Conservation (phyloP, 108 stramenopile species). For the Cyclostephanos invisitatus region DNA sequence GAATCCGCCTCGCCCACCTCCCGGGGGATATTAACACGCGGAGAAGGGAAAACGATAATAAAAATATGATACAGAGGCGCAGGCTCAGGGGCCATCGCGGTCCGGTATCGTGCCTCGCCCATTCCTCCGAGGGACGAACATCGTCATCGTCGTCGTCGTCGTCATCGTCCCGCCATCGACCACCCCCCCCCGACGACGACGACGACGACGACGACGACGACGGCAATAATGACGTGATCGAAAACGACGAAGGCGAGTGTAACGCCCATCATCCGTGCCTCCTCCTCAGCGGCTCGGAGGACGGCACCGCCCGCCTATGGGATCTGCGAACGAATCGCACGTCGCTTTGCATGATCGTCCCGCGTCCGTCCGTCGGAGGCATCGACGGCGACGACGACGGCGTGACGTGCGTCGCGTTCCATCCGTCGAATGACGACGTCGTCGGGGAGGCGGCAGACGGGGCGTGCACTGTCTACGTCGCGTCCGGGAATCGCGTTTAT, state of each 20-base stretch:
- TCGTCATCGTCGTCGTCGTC: neutral
- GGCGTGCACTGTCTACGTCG: conserved; percentile 16
- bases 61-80: conserved; percentile 41
- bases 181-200: conserved; percentile 3
- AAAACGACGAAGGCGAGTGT: too few species aligned
- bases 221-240: neutral
- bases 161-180: neutral
- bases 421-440: conserved; percentile 31
- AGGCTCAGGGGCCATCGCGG: conserved; percentile 40
- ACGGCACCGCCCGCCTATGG: conserved; percentile 82
- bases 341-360: conserved; percentile 51
- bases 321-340: conserved; percentile 56
- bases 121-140: conserved; percentile 39
- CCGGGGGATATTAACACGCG: too few species aligned
- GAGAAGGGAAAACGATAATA: too few species aligned
- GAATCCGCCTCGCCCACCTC: too few species aligned
- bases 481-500: conserved; percentile 25
- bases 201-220: neutral
- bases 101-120: conserved; percentile 43
- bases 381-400: neutral
- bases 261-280: conserved; percentile 29
- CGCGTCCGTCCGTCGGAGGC: conserved; percentile 14
- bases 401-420: conserved; percentile 61
- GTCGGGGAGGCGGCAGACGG: too few species aligned
- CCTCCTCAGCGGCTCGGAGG: conserved; percentile 79